These are phyloP conservation scores for Coprinopsis sp. DNA, from an alignment of 768 basidiomycete species.

Conservation along the genomic window DNA sequence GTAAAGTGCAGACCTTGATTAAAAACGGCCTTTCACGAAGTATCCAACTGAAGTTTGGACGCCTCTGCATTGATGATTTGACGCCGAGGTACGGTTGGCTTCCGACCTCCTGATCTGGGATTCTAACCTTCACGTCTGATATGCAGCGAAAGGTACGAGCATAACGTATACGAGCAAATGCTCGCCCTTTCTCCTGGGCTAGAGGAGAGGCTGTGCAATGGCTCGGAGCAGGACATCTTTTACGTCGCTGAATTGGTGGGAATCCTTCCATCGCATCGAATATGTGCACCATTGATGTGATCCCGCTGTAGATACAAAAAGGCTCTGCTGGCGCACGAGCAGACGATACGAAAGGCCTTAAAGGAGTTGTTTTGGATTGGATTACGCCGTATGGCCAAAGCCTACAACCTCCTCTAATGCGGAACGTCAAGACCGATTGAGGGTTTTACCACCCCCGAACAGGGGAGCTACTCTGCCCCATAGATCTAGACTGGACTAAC, in stretches of 20 bases:
- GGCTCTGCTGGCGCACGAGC: slow-evolving; percentile 9
- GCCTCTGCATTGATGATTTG: slow-evolving; percentile 2
- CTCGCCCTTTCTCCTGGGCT: slow-evolving; percentile 13
- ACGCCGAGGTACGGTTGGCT: background rate
- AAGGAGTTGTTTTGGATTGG: slow-evolving; percentile 12
- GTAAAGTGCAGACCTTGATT: slow-evolving; percentile 16
- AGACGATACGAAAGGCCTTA: slow-evolving; percentile 7
- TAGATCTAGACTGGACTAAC: background rate
- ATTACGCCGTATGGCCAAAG: slow-evolving; percentile 11
- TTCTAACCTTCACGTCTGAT: background rate
- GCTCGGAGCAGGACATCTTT: slow-evolving; percentile 13
- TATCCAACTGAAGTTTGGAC: slow-evolving; percentile 8
- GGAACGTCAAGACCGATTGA: slow-evolving; percentile 12
- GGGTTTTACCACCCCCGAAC: slow-evolving; percentile 10
- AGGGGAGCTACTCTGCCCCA: background rate
- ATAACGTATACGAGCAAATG: slow-evolving; percentile 12
- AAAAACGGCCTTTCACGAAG: slow-evolving; percentile 13
- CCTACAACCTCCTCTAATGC: slow-evolving; percentile 8
- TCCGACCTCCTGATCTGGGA: background rate
- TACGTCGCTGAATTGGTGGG: slow-evolving; percentile 15
- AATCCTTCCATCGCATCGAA: background rate
- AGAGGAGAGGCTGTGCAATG: slow-evolving; percentile 12
- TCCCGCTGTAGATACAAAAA: slow-evolving; percentile 12
- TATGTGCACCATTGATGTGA: background rate
- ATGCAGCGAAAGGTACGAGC: slow-evolving; percentile 12